phyloP scores from a whole-genome alignment of 2,329 filamentous ascomycete species.

The Pseudocercospora cruenta region DNA sequence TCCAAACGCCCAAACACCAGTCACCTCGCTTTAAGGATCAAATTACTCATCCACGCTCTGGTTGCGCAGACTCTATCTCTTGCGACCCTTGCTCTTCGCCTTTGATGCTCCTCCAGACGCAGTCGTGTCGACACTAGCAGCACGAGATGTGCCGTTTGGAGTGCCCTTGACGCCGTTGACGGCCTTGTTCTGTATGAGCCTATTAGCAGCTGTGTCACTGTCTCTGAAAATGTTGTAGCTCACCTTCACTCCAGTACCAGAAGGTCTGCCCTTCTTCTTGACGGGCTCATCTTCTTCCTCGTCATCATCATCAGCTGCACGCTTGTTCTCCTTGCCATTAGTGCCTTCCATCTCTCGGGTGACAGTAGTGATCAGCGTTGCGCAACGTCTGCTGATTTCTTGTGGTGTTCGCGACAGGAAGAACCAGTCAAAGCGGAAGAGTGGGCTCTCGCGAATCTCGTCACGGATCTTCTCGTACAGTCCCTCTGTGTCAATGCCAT shows the following conservation, averaged over 20 bases:
- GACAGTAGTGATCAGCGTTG: slow-evolving; percentile 90
- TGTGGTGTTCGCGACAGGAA: slow-evolving; percentile 92
- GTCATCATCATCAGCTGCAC: slow-evolving; percentile 78
- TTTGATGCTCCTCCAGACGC: slow-evolving; percentile 55
- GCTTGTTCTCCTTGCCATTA: slow-evolving; percentile 59
- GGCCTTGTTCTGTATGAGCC: slow-evolving; percentile 75
- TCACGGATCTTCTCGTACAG: slow-evolving; percentile 96
- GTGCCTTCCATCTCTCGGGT: slow-evolving; percentile 85
- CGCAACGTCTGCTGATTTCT: slow-evolving; percentile 89
- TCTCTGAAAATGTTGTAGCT: slow-evolving; percentile 33
- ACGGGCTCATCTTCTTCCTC: slow-evolving; percentile 83
- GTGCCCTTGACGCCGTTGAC: slow-evolving; percentile 85
- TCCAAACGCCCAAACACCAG: neutral
- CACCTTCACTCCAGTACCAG: slow-evolving; percentile 68
- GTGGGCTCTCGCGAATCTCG: slow-evolving; percentile 88
- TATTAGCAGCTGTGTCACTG: slow-evolving; percentile 13
- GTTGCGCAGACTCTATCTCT: slow-evolving; percentile 25
- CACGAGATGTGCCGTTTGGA: slow-evolving; percentile 77
- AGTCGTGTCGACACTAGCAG: slow-evolving; percentile 83
- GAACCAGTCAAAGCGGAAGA: slow-evolving; percentile 99
- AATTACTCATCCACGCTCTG: neutral
- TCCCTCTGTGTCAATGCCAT: slow-evolving; percentile 86
- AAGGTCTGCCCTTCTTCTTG: slow-evolving; percentile 93
- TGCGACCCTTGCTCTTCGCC: slow-evolving; percentile 49
- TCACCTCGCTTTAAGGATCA: slow-evolving; percentile 1